Conservation (phyloP, 257 asterid genomes). For the Buddleja alternifolia region DNA sequence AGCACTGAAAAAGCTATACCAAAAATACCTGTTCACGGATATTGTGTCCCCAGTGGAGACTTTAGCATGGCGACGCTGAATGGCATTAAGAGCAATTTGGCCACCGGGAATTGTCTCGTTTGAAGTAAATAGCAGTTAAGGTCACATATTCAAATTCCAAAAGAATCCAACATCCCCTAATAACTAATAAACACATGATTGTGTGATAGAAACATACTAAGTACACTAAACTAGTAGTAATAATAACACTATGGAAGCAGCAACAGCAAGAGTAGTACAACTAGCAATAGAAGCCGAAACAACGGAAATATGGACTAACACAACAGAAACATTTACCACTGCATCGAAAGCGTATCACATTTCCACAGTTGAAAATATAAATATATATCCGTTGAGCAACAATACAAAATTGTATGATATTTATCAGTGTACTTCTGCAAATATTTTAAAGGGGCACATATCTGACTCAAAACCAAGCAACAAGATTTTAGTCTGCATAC, state of each 20-base stretch:
- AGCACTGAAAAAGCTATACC: constrained; percentile 1
- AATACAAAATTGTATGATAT: neutral
- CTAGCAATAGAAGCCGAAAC: neutral
- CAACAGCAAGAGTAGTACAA: neutral
- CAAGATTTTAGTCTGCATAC: constrained; percentile 22
- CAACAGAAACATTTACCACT: neutral
- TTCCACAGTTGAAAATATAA: neutral
- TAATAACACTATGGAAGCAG: neutral
- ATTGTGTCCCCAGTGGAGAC: constrained; percentile 82
- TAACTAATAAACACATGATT: constrained; percentile 15
- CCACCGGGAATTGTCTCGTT: constrained; percentile 66
- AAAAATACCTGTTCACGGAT: constrained; percentile 67
- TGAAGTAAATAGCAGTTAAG: constrained; percentile 72
- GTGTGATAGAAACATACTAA: neutral
- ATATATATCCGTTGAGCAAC: constrained; percentile 8
- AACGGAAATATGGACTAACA: neutral
- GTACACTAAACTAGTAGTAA: neutral
- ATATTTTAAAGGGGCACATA: neutral
- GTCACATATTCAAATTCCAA: constrained; percentile 28
- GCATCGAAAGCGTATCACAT: neutral
- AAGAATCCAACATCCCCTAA: constrained; percentile 17
- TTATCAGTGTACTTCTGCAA: neutral
- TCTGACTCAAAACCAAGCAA: constrained; percentile 15
- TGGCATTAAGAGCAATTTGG: constrained; percentile 76
- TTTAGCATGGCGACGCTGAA: constrained; percentile 89